Evolutionary conservation across 2,329 filamentous ascomycete species (phyloP), one percentile per base, ranked within the genome.

Genomic region (Beauveria rudraprayagi): DNA sequence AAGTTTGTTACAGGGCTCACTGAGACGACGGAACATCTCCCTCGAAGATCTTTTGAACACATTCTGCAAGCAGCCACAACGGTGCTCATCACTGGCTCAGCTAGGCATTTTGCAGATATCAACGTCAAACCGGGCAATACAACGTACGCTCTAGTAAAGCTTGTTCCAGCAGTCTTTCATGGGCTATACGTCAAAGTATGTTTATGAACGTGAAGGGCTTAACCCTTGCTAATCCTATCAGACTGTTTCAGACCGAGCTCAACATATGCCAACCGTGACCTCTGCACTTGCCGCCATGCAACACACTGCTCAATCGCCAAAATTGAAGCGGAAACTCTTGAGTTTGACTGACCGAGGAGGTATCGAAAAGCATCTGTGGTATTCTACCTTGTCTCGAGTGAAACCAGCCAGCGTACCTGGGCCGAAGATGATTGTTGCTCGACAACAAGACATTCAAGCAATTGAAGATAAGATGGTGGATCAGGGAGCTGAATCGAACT

Each of bases 161-260:
- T 76, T 6, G 67, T 68, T 4, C 75, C 75, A 0, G 71, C 71
- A 17, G 72, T 76, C 17, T 76, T 77, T 30, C 65, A 75, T 55
- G 65, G 72, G 28, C 64, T 67, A 17, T 75, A 75, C 65, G 66
- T 76, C 14, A 69, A 70, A 64, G 75, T 75, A 66, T 41, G 61
- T 22, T 19, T 1, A 40, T 34, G 14, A 28, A 5, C 5, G 24
- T 26, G 19, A 14, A 16, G 1, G 17, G 24, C 22, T 2, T 11
- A 2, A 3, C 16, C 1, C 3, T 7, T 2, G 3, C 41, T 52
- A 54, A 53, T n/a, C 5, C n/a, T 3, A 17, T 1, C 11, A 74
- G 72, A 56, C 54, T 8, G 40, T 74, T 43, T 64, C 66, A 11
- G 65, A 67, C 2, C 69, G 68, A 22, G 67, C 67, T 22, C 64